Evolutionary conservation across 495 filamentous ascomycete genomes (phyloP).

Genomic region (Penicillium macrosclerotiorum): DNA sequence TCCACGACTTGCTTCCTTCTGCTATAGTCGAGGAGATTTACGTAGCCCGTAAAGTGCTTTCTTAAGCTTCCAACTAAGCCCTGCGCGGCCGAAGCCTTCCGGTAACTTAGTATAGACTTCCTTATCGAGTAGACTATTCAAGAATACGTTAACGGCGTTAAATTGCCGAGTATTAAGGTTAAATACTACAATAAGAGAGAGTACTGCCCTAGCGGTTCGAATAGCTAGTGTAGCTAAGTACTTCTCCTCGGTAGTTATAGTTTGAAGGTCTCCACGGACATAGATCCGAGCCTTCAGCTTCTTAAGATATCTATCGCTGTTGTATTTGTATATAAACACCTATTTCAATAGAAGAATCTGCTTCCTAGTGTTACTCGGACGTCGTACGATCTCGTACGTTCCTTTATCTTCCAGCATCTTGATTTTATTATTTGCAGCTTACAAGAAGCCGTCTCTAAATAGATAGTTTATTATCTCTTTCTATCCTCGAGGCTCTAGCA

Average conservation of each 20-base stretch:
- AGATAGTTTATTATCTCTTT: background rate
- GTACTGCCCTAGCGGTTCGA: constrained; percentile 3
- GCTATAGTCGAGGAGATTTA: too few species aligned
- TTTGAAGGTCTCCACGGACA: constrained; percentile 14
- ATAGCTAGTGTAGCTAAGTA: constrained; percentile 8
- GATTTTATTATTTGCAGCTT: background rate
- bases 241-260: constrained; percentile 3
- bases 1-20: too few species aligned
- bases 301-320: constrained; percentile 6
- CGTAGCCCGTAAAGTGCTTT: too few species aligned
- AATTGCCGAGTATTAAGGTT: constrained; percentile 22
- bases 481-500: background rate
- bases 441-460: background rate
- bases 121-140: constrained; percentile 20
- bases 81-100: too few species aligned
- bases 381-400: background rate
- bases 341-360: constrained; percentile 14
- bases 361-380: background rate
- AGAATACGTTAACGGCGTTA: constrained; percentile 30
- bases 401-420: background rate
- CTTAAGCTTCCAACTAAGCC: too few species aligned
- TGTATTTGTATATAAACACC: constrained; percentile 18
- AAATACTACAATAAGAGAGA: constrained; percentile 23
- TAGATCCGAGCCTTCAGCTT: constrained; percentile 16
- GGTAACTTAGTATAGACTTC: constrained; percentile 11